Evolutionary conservation across 1,284 basidiomycete species (phyloP), one percentile per base, ranked within the genome.

Genomic region (Ustilago lituana): DNA sequence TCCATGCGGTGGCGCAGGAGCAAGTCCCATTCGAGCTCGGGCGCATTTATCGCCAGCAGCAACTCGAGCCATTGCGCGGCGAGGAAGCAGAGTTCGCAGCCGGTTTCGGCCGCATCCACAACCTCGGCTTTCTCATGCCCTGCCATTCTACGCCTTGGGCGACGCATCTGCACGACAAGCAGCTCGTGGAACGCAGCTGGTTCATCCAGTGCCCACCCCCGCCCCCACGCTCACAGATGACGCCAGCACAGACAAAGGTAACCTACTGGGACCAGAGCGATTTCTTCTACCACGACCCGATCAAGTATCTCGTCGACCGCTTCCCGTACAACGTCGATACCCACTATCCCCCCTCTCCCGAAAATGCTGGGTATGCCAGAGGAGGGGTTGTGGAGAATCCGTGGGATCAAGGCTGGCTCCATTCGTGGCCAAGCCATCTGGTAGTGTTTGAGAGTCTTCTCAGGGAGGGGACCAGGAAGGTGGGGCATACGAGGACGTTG

Each of bases 91-190:
- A 53, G 23, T 56, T 43, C 2, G 48, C 53, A 1, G 66, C 20
- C 17, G 54, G 19, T 60, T 26, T 49, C 70, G 53, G 61, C 46
- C 9, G 61, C 57, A 82, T 19, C 72, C 84, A 17, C 84, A 88
- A 88, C 8, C 83, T 96, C 14, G 93, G 91, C 1, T 89, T 93
- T 63, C 84, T 98, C 17, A 95, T 94, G 91, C 96, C 96, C 3
- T 99, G 96, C 73, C 96, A 99, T 84, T 96, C 93, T n/a, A 93
- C 91, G 0, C 95, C 95, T 3, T 95, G 93, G 86, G 91, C 93
- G 77, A 89, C 93, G 5, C 91, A 94, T 82, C 83, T 98, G 19
- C 95, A 98, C 79, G 40, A 54, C 11, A n/a, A 20, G 15, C 48
- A 60, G 10, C 61, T 57, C 19, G 62, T 51, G 19, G 40, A 58